Base-by-base conservation (phyloP, 1,139 yeast species). In the Blastobotrys aristatus region DNA sequence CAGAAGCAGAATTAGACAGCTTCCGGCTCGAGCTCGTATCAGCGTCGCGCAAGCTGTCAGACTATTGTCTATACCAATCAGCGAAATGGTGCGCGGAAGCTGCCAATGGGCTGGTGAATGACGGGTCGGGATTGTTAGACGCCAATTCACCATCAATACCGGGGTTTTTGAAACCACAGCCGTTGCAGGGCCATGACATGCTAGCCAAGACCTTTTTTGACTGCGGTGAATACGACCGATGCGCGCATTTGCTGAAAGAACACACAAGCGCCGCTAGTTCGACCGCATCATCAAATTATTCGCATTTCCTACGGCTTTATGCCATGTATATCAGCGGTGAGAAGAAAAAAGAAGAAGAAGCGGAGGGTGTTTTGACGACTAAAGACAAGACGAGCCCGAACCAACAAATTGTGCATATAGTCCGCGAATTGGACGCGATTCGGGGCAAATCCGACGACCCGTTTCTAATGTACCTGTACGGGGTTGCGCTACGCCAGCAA, bases 71-170 rank as follows among this genome's bases (percentile, higher is more conserved):
- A 13, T 75, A 74, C 58, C 84, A 82, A 50, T 80, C 88, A 0
- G 76, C 92, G 6, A 87, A 86, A 70, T 87, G 96, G 96, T 73
- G 73, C 1, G 82, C 88, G 1, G 96, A 88, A 60, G 95, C 95
- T 0, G 69, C 86, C 29, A 76, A 75, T 60, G 81, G 81, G 0
- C 59, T 78, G 51, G 55, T 50, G 52, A 53, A 51, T 10, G 43
- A 39, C 31, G 62, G 49, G 14, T 37, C 33, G n/a, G 30, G 16
- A 17, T 56, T 53, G 29, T 53, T 53, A 41, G 52, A 55, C 16
- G 55, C 56, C 6, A 30, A 57, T 50, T 33, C 49, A 33, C 26
- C 11, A 17, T 33, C 41, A 13, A 37, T 50, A 34, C 29, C 58
- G 20, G 44, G 53, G 35, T 53, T 49, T 40, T 38, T 49, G 39